Evolutionary conservation across 129 eudicot genomes (phyloP).

Genomic region (Deinandra increscens): DNA sequence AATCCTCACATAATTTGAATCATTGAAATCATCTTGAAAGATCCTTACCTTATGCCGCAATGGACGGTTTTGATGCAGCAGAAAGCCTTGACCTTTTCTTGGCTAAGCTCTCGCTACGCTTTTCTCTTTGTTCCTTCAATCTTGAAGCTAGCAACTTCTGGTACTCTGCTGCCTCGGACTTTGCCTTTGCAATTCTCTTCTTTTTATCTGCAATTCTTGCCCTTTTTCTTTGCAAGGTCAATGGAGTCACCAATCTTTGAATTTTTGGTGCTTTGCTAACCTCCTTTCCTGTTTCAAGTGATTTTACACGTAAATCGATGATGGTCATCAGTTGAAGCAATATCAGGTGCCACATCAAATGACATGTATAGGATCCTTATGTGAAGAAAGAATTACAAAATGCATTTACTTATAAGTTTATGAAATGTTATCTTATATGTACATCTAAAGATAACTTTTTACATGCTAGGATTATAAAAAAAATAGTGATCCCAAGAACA

Average conservation of each 20-base stretch:
- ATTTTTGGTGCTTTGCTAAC: constrained; percentile 72
- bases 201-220: constrained; percentile 70
- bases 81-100: constrained; percentile 68
- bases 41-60: constrained; percentile 30
- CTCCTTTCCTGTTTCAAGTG: constrained; percentile 44
- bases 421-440: too few species aligned
- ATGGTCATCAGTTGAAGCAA: too few species aligned
- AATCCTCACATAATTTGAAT: background rate
- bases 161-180: constrained; percentile 67
- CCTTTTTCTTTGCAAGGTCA: constrained; percentile 70
- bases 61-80: constrained; percentile 57
- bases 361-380: background rate
- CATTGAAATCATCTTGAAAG: background rate
- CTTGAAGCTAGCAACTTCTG: constrained; percentile 67
- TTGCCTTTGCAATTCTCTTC: constrained; percentile 69
- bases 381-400: background rate
- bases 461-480: background rate
- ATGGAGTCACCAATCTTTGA: constrained; percentile 72
- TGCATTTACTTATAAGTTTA: background rate
- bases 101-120: constrained; percentile 73
- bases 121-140: constrained; percentile 73
- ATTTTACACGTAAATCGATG: too few species aligned
- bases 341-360: background rate
- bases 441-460: too few species aligned
- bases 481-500: background rate